Conservation (phyloP, 2,329 filamentous ascomycete genomes). For the Cryphonectria parasitica region DNA sequence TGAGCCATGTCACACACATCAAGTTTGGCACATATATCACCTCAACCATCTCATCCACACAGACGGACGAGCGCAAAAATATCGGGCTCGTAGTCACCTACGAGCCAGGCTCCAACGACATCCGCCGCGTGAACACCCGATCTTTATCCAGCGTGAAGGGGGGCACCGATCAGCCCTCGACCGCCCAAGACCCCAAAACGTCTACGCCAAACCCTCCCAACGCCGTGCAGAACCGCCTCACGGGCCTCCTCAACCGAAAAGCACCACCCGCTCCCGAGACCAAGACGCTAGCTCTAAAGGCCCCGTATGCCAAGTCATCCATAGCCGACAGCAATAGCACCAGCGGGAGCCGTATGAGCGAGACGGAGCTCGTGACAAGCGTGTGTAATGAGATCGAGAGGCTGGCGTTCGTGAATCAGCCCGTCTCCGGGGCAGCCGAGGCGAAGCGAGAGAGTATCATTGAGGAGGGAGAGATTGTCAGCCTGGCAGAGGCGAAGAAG, state of each 20-base stretch:
- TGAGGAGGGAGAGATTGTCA: constrained; percentile 74
- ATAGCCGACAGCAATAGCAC: constrained; percentile 54
- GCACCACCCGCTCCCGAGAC: constrained; percentile 39
- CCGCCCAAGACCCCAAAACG: constrained; percentile 2
- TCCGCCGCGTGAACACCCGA: constrained; percentile 82
- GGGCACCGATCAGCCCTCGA: constrained; percentile 17
- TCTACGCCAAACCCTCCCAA: constrained; percentile 12
- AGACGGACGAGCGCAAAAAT: constrained; percentile 79
- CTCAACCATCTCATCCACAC: constrained; percentile 76
- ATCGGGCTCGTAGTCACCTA: constrained; percentile 84
- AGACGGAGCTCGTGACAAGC: constrained; percentile 59
- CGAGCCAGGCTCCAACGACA: constrained; percentile 69
- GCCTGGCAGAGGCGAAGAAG: constrained; percentile 80
- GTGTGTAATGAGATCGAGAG: constrained; percentile 80
- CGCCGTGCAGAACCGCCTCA: constrained; percentile 40
- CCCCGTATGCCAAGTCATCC: constrained; percentile 57
- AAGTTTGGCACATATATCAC: constrained; percentile 88
- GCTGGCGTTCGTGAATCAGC: constrained; percentile 57
- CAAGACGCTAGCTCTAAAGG: constrained; percentile 59
- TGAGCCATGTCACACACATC: constrained; percentile 73
- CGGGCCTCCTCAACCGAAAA: constrained; percentile 46
- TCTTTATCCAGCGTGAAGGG: constrained; percentile 64
- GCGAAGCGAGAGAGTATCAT: constrained; percentile 52
- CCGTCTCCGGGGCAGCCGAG: constrained; percentile 44
- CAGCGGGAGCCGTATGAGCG: constrained; percentile 50